These are phyloP conservation scores for Populus tomentosa DNA, from an alignment of 441 rosid genomes.

Conservation along the genomic window DNA sequence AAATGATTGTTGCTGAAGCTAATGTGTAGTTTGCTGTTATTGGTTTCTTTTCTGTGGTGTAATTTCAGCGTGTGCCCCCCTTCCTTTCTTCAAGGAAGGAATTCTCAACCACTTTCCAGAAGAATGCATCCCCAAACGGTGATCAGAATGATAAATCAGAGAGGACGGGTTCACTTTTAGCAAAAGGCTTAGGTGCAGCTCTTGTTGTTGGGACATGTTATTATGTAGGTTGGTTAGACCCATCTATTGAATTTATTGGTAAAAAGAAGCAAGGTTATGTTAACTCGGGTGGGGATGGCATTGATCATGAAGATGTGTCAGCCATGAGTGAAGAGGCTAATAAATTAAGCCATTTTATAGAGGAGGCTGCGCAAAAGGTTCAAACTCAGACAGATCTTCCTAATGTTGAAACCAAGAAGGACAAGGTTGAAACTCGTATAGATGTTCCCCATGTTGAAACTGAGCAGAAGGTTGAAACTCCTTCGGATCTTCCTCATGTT, in stretches of 20 bases:
- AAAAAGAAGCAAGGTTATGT: constrained; percentile 29
- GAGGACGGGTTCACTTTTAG: constrained; percentile 34
- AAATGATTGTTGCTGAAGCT: background rate
- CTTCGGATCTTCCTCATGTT: constrained; percentile 27
- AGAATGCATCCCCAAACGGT: constrained; percentile 38
- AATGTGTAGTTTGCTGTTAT: background rate
- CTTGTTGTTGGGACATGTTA: constrained; percentile 46
- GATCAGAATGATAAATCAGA: constrained; percentile 35
- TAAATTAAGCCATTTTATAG: constrained; percentile 19
- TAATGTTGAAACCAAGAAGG: constrained; percentile 18
- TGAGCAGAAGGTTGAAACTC: constrained; percentile 30
- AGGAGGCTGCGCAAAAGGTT: constrained; percentile 24
- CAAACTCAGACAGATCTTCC: constrained; percentile 22
- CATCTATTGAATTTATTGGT: constrained; percentile 37
- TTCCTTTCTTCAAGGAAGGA: constrained; percentile 45
- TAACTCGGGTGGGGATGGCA: constrained; percentile 24
- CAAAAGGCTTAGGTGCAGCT: constrained; percentile 37
- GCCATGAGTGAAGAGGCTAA: constrained; percentile 32
- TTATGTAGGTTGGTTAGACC: constrained; percentile 69
- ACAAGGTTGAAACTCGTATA: constrained; percentile 25
- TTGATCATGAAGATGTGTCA: constrained; percentile 21
- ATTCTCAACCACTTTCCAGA: constrained; percentile 42
- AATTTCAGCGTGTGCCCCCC: constrained; percentile 32
- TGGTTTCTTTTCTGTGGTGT: constrained; percentile 8
- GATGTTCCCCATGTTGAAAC: constrained; percentile 7